Evolutionary conservation across 352 stramenopile species (phyloP).

Genomic region (Pythium oligandrum): DNA sequence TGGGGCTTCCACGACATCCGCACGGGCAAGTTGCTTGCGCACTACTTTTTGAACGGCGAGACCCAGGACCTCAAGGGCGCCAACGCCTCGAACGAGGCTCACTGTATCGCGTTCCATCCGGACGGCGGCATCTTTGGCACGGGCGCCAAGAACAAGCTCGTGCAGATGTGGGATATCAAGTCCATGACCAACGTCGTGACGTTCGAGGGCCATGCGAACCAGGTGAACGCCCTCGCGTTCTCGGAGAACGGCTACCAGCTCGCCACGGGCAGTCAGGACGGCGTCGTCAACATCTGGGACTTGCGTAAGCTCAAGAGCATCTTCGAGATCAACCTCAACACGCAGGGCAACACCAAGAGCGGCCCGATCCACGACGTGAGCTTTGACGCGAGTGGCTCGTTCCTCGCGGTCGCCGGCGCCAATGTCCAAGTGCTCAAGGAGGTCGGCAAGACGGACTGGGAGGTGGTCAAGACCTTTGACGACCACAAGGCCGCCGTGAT

Average conservation of each 20-base stretch:
- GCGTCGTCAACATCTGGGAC: slow-evolving; percentile 91
- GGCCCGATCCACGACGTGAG: slow-evolving; percentile 43
- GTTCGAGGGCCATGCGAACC: slow-evolving; percentile 78
- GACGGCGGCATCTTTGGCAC: slow-evolving; percentile 93
- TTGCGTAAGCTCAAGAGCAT: slow-evolving; percentile 88
- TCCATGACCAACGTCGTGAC: slow-evolving; percentile 74
- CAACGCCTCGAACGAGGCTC: slow-evolving; percentile 31
- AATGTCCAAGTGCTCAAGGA: slow-evolving; percentile 55
- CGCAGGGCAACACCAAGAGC: slow-evolving; percentile 22
- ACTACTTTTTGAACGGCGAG: slow-evolving; percentile 44
- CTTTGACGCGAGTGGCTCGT: slow-evolving; percentile 58
- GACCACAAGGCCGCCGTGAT: slow-evolving; percentile 71
- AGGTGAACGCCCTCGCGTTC: slow-evolving; percentile 80
- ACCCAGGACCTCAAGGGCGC: slow-evolving; percentile 15
- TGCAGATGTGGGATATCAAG: slow-evolving; percentile 94
- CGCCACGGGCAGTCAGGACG: slow-evolving; percentile 73
- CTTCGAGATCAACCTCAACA: slow-evolving; percentile 48
- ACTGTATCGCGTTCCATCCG: slow-evolving; percentile 84
- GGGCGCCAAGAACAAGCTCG: slow-evolving; percentile 47
- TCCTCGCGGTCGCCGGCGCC: slow-evolving; percentile 48
- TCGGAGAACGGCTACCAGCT: slow-evolving; percentile 96
- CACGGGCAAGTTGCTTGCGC: slow-evolving; percentile 44
- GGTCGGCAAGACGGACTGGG: slow-evolving; percentile 58
- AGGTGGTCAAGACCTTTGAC: slow-evolving; percentile 48
- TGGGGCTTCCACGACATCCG: slow-evolving; percentile 86